phyloP scores from a whole-genome alignment of 345 rosid species.

The Cochlearia excelsa region DNA sequence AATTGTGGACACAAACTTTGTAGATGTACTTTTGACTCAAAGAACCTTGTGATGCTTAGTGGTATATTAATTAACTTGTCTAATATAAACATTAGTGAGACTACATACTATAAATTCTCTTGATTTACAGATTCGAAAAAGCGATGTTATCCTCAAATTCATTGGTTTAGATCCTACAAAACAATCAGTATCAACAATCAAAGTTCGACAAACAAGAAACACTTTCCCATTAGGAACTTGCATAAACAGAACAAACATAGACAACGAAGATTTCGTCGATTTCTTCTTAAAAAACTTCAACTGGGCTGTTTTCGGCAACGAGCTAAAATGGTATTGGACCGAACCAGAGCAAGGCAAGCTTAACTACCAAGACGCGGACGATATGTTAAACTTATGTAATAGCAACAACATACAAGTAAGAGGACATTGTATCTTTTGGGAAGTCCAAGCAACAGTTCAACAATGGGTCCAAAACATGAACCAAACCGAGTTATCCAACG shows the following conservation, averaged over 20 bases:
- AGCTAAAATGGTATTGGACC: conserved; percentile 96
- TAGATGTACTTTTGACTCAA: too few relatives aligned
- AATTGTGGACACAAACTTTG: too few relatives aligned
- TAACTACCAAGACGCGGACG: conserved; percentile 88
- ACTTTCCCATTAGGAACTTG: conserved; percentile 84
- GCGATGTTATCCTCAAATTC: conserved; percentile 66
- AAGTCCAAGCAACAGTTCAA: conserved; percentile 76
- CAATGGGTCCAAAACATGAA: conserved; percentile 69
- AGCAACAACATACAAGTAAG: conserved; percentile 58
- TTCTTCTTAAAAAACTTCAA: conserved; percentile 74
- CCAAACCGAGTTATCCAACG: conserved; percentile 50
- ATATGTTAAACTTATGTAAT: conserved; percentile 68
- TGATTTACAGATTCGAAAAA: conserved; percentile 61
- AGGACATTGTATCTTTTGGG: conserved; percentile 98
- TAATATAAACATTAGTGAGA: too few relatives aligned
- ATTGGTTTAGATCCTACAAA: conserved; percentile 41
- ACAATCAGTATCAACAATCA: conserved; percentile 47
- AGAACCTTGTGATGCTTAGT: too few relatives aligned
- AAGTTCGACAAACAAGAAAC: conserved; percentile 62
- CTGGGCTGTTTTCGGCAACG: conserved; percentile 93
- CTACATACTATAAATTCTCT: conserved; percentile 6
- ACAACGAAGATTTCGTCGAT: conserved; percentile 80
- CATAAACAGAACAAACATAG: conserved; percentile 70
- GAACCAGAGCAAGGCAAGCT: conserved; percentile 78
- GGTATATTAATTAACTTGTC: too few relatives aligned